These are phyloP conservation scores for Pseudopyrenochaeta lycopersici DNA, from an alignment of 2,329 filamentous ascomycete genomes.

Conservation along the genomic window DNA sequence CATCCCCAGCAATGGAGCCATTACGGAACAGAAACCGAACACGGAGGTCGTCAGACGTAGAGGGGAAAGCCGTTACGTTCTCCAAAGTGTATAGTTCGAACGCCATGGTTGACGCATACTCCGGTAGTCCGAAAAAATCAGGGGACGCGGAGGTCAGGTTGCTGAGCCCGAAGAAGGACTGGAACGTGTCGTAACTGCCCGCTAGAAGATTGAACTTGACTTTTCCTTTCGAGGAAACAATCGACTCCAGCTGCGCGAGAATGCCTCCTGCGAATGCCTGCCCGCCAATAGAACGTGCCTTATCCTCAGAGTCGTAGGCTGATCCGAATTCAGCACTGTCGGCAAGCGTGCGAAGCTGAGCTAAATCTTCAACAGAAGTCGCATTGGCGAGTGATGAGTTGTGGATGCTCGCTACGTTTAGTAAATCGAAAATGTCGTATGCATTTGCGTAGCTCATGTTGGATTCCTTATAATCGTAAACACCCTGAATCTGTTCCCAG, in stretches of 20 bases:
- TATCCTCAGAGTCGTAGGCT: conserved; percentile 12
- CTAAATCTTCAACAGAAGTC: conserved; percentile 15
- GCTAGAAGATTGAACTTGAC: conserved; percentile 54
- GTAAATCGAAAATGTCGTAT: conserved; percentile 62
- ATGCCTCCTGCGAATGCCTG: conserved; percentile 46
- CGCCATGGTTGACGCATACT: conserved; percentile 58
- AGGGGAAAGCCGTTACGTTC: conserved; percentile 42
- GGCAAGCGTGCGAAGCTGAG: conserved; percentile 12
- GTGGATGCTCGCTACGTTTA: conserved; percentile 61
- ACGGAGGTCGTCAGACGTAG: conserved; percentile 53
- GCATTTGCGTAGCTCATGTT: conserved; percentile 59
- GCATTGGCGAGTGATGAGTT: conserved; percentile 47
- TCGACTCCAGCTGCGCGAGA: conserved; percentile 40
- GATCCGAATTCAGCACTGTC: conserved; percentile 16
- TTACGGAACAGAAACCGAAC: conserved; percentile 65
- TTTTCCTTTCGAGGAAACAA: conserved; percentile 35
- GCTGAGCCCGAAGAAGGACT: conserved; percentile 60
- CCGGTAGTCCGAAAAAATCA: conserved; percentile 59
- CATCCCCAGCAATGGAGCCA: conserved; percentile 53
- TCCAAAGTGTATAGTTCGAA: conserved; percentile 61
- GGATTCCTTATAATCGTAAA: conserved; percentile 52
- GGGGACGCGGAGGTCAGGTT: conserved; percentile 44
- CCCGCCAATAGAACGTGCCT: conserved; percentile 47
- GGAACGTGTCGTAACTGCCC: conserved; percentile 59
- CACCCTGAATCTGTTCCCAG: conserved; percentile 49